phyloP scores from a whole-genome alignment of 106 monocot species.

The Acorus gramineus region DNA sequence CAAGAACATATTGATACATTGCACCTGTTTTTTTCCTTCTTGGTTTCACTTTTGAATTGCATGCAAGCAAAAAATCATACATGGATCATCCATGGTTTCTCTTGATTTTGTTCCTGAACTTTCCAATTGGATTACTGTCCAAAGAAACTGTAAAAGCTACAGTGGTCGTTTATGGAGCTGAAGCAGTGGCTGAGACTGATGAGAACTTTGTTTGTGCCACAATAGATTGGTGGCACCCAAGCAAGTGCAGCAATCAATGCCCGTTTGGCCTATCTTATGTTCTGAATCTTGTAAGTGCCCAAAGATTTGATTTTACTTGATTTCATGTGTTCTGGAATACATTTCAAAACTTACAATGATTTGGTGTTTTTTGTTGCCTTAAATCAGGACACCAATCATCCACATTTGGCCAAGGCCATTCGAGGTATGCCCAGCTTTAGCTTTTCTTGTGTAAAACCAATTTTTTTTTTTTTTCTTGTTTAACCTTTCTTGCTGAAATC shows the following conservation, averaged over 20 bases:
- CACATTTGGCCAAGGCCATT: too few species aligned
- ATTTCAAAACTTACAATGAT: neutral
- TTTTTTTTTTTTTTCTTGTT: neutral
- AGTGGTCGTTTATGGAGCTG: conserved; percentile 12
- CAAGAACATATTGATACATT: too few species aligned
- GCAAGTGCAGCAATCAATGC: conserved; percentile 54
- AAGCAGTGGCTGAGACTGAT: conserved; percentile 27
- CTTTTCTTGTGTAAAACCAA: neutral
- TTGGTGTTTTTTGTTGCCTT: too few species aligned
- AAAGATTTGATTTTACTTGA: neutral
- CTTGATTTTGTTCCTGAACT: too few species aligned
- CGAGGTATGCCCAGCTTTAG: neutral
- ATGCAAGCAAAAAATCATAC: too few species aligned
- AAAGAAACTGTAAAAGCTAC: conserved; percentile 4
- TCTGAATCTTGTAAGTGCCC: conserved; percentile 23
- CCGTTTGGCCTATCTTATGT: conserved; percentile 32
- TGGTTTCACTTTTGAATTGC: too few species aligned
- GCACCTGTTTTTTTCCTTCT: too few species aligned
- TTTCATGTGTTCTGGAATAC: neutral
- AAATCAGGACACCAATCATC: too few species aligned
- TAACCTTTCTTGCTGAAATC: neutral
- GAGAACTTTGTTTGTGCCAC: conserved; percentile 41
- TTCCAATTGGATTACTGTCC: too few species aligned
- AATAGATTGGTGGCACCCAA: conserved; percentile 56
- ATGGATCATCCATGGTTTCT: too few species aligned